Base-by-base conservation (phyloP, 2,329 filamentous ascomycete genomes). In the Alternaria triticimaculans region DNA sequence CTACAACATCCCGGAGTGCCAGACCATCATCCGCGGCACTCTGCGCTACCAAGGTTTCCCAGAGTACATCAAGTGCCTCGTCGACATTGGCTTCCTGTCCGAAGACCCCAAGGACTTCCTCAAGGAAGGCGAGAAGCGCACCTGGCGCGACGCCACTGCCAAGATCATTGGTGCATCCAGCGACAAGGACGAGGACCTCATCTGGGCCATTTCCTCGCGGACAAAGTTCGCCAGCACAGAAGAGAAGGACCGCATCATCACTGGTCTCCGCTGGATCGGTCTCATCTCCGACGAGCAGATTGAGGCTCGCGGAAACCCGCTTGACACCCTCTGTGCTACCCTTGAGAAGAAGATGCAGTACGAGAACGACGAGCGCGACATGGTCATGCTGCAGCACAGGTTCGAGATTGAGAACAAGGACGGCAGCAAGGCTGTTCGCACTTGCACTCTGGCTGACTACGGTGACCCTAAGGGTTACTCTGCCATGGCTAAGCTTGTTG, bases 341-440 rank as follows among this genome's bases (percentile, higher is more conserved):
- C 87, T 97, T 28, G 93, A 97, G 85, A 84, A 92, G 85, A 97
- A 96, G 89, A 96, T 97, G 92, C 88, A 92, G 81, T 97, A 90
- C 81, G 91, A 88, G 76, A 85, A 91, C 73, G 90, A 87, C 65
- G 93, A 97, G 88, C 90, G 94, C 63, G 94, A 97, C 81, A 84
- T 96, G 70, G 92, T 96, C 60, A 86, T 88, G 83, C 86, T 93
- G 30, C 91, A 93, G 84, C 91, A 93, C 84, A 90, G 89, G 83
- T 96, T 97, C 80, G 89, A 90, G 78, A 92, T 97, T 71, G 92
- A 96, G 85, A 85, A 91, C 82, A 89, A 90, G 82, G 91, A 96
- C 78, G 93, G 93, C 74, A 87, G 83, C 78, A 88, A 87, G 80
- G 89, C 96, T 84, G 93, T 89, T 48, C 86, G 90, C 67, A 94